Evolutionary conservation across 306 rosid genomes (phyloP).

Genomic region (Cucurbita ficifolia): DNA sequence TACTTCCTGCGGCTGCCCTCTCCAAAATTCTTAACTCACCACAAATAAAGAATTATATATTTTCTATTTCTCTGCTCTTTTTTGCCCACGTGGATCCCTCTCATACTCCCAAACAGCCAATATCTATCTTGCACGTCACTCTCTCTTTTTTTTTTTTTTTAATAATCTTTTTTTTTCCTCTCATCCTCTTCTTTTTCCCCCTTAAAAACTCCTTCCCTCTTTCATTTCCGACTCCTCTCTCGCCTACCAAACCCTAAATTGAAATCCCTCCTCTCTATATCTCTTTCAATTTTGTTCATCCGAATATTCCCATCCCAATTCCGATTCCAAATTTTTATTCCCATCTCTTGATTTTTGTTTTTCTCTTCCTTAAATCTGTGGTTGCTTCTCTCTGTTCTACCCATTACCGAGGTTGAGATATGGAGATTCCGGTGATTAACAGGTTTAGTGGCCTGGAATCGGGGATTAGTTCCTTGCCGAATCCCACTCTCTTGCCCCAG

Average conservation of each 20-base stretch:
- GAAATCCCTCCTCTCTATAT: background rate
- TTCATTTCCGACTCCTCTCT: background rate
- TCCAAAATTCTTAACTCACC: background rate
- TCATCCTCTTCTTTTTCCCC: background rate
- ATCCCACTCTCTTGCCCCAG: constrained; percentile 18
- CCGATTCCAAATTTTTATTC: background rate
- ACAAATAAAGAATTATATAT: too few relatives aligned
- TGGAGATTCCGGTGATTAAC: constrained; percentile 44
- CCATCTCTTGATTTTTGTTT: background rate
- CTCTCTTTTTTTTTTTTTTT: background rate
- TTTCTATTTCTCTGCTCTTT: background rate
- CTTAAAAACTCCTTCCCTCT: background rate
- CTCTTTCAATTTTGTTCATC: background rate
- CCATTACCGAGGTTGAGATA: background rate
- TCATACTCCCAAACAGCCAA: background rate
- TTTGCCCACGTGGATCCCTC: constrained; percentile 14
- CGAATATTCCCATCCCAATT: constrained; percentile 1
- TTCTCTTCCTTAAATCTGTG: background rate
- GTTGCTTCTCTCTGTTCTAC: too few relatives aligned
- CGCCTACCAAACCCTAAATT: background rate
- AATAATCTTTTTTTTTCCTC: background rate
- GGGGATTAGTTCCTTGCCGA: constrained; percentile 17
- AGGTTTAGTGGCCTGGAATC: constrained; percentile 28
- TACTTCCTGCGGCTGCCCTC: background rate
- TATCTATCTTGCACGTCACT: constrained; percentile 16